A percentile compares a stretch with the other conserved stretches of the same genome.
These are phyloP conservation scores for Penicillium macrosclerotiorum DNA, from an alignment of 495 filamentous ascomycete species.

Conservation along the genomic window DNA sequence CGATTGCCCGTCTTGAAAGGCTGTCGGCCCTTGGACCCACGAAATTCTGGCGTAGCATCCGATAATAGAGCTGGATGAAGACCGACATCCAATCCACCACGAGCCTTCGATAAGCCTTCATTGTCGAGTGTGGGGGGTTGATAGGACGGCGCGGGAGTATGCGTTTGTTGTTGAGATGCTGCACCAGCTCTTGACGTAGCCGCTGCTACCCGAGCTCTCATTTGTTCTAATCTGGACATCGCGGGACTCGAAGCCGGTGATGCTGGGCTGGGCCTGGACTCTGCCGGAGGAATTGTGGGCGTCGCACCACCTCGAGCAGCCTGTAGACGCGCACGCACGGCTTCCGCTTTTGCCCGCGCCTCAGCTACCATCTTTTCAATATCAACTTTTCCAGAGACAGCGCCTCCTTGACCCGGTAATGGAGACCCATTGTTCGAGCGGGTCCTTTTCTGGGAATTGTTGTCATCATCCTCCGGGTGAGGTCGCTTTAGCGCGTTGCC, in stretches of 20 bases:
- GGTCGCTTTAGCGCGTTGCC: slow-evolving; percentile 56
- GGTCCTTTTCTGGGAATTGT: slow-evolving; percentile 54
- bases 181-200: slow-evolving; percentile 62
- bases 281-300: slow-evolving; percentile 26
- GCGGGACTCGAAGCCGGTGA: slow-evolving; percentile 47
- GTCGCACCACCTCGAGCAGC: slow-evolving; percentile 39
- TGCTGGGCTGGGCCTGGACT: slow-evolving; percentile 38
- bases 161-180: slow-evolving; percentile 36
- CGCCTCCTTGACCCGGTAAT: slow-evolving; percentile 37
- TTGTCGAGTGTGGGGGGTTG: slow-evolving; percentile 48
- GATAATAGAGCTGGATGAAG: slow-evolving; percentile 84
- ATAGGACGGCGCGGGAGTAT: slow-evolving; percentile 35
- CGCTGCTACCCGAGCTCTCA: slow-evolving; percentile 81
- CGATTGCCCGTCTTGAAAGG: slow-evolving; percentile 60
- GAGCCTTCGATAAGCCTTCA: slow-evolving; percentile 47
- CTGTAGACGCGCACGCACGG: slow-evolving; percentile 54
- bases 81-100: slow-evolving; percentile 83
- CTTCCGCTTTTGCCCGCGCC: slow-evolving; percentile 59
- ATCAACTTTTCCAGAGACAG: slow-evolving; percentile 46
- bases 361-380: slow-evolving; percentile 62
- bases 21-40: slow-evolving; percentile 55
- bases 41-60: slow-evolving; percentile 63
- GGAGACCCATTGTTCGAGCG: slow-evolving; percentile 62
- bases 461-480: slow-evolving; percentile 52
- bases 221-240: slow-evolving; percentile 56